Evolutionary conservation across 495 filamentous ascomycete genomes (phyloP).

Genomic region (Polyplosphaeria fusca): DNA sequence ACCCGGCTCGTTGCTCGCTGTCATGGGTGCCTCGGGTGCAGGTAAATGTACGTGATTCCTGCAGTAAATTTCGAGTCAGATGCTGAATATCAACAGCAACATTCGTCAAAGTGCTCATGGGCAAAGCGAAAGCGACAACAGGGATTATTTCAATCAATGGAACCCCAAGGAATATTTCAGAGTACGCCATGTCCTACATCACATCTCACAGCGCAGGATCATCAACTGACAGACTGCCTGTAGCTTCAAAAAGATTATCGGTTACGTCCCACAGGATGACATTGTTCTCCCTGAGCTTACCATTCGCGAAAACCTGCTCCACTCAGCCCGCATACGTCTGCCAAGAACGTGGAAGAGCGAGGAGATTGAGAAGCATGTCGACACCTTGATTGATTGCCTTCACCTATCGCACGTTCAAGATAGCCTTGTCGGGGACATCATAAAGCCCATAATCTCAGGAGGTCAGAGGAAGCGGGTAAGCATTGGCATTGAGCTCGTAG

Average conservation of each 20-base stretch:
- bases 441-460: constrained; percentile 41
- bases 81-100: too few relatives aligned
- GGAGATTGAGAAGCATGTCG: constrained; percentile 56
- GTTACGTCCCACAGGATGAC: constrained; percentile 62
- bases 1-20: constrained; percentile 71
- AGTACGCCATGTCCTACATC: too few relatives aligned
- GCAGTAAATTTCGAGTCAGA: too few relatives aligned
- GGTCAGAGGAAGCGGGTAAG: constrained; percentile 72
- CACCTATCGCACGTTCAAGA: constrained; percentile 41
- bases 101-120: constrained; percentile 60
- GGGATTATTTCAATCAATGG: constrained; percentile 64
- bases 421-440: constrained; percentile 47
- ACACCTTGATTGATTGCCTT: constrained; percentile 39
- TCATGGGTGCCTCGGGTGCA: constrained; percentile 86
- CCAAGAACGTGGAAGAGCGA: constrained; percentile 64
- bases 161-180: constrained; percentile 63
- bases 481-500: constrained; percentile 86
- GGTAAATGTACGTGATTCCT: too few relatives aligned
- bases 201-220: too few relatives aligned
- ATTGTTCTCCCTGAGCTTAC: constrained; percentile 49
- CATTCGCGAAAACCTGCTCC: constrained; percentile 43
- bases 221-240: too few relatives aligned
- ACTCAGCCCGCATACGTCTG: constrained; percentile 79
- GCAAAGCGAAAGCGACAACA: constrained; percentile 71
- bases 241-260: constrained; percentile 68